phyloP scores from a whole-genome alignment of 75 land plant genomes.

The Pinus tabuliformis region DNA sequence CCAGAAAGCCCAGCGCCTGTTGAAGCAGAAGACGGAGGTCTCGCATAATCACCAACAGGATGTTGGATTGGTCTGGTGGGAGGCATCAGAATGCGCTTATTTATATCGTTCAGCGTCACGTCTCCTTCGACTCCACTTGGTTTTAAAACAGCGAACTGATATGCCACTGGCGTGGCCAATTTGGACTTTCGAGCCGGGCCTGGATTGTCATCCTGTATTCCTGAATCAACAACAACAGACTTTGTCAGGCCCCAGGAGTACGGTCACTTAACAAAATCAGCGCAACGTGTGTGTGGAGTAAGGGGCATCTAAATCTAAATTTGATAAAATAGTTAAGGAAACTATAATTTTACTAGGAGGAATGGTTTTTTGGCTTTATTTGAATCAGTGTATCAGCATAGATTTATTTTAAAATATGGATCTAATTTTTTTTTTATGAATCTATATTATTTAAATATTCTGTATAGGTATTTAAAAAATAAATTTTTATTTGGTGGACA shows the following conservation, averaged over 20 bases:
- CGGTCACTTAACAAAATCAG: neutral
- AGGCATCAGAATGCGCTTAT: constrained; percentile 63
- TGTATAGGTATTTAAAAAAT: too few species aligned
- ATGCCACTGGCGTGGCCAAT: constrained; percentile 38
- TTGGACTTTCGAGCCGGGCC: constrained; percentile 15
- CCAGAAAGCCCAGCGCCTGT: constrained; percentile 80
- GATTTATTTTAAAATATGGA: too few species aligned
- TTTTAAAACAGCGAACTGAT: constrained; percentile 81
- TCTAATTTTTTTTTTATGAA: too few species aligned
- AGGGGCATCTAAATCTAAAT: too few species aligned
- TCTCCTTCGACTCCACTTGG: constrained; percentile 76
- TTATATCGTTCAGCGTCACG: constrained; percentile 76
- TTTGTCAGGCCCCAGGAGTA: neutral
- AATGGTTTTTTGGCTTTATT: too few species aligned
- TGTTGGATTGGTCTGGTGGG: constrained; percentile 59
- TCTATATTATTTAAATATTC: too few species aligned
- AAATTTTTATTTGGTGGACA: too few species aligned
- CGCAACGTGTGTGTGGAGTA: too few species aligned
- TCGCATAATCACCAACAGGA: constrained; percentile 50
- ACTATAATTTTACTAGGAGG: too few species aligned
- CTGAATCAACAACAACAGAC: neutral
- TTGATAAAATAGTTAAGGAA: too few species aligned
- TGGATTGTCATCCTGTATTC: neutral
- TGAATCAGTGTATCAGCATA: too few species aligned
- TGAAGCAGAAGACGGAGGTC: constrained; percentile 33